Percentiles rank a stretch among this genome's conserved stretches.
Conservation (phyloP, 345 rosid genomes). For the Camelina sativa region DNA sequence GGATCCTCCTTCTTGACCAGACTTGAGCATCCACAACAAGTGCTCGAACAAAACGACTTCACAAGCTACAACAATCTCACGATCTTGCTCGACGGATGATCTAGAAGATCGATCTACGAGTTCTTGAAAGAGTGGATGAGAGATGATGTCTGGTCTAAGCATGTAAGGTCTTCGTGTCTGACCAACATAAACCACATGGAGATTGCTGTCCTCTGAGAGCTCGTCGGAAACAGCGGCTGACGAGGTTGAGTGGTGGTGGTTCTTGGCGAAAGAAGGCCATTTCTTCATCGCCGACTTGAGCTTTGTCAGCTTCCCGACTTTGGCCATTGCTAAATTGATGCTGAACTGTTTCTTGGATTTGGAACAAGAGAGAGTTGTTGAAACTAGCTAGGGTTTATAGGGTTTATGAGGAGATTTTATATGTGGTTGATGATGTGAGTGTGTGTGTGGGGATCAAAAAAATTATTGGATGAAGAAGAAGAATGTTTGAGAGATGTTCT, state of each 20-base stretch:
- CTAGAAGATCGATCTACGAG: slow-evolving; percentile 64
- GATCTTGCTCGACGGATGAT: slow-evolving; percentile 38
- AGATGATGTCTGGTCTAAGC: slow-evolving; percentile 56
- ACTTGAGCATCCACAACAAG: slow-evolving; percentile 90
- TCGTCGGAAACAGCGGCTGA: slow-evolving; percentile 42
- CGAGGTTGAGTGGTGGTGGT: slow-evolving; percentile 39
- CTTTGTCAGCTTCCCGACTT: slow-evolving; percentile 71
- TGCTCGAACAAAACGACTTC: slow-evolving; percentile 96
- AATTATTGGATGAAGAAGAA: slow-evolving; percentile 21
- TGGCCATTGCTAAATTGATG: slow-evolving; percentile 57
- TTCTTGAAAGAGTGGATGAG: slow-evolving; percentile 84
- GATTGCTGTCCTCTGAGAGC: slow-evolving; percentile 40
- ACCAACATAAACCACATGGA: slow-evolving; percentile 83
- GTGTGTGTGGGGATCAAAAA: slow-evolving; percentile 25
- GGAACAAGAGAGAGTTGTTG: slow-evolving; percentile 22
- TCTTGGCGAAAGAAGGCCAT: slow-evolving; percentile 78
- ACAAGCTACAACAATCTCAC: slow-evolving; percentile 64
- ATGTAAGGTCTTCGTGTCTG: slow-evolving; percentile 78
- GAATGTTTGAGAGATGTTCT: slow-evolving; percentile 39
- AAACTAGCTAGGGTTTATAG: slow-evolving; percentile 23
- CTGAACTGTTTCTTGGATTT: background rate
- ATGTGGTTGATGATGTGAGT: background rate
- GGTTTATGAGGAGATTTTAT: slow-evolving; percentile 29
- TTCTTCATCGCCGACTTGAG: slow-evolving; percentile 89
- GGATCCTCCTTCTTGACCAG: slow-evolving; percentile 45